Evolutionary conservation across 345 rosid genomes (phyloP).

Genomic region (thale cress (Arabidopsis thaliana)): TAIR10.1 NC_003070.9:99501-100000

Average conservation of each 20-base stretch:
- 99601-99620: neutral
- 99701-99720: neutral
- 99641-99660: constrained; percentile 36
- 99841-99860: constrained; percentile 36
- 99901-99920: constrained; percentile 41
- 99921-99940: constrained; percentile 25
- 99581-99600: neutral
- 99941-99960: constrained; percentile 36
- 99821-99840: constrained; percentile 36
- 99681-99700: neutral
- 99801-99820: constrained; percentile 35
- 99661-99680: constrained; percentile 33
- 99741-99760: constrained; percentile 11
- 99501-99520: neutral
- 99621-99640: constrained; percentile 33
- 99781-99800: constrained; percentile 21
- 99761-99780: constrained; percentile 20
- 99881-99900: constrained; percentile 29
- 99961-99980: constrained; percentile 40
- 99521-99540: neutral
- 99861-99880: constrained; percentile 3
- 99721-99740: constrained; percentile 32
- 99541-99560: neutral
- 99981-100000: constrained; percentile 13
- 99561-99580: neutral